Evolutionary conservation across 1,284 basidiomycete species (phyloP), one percentile per base, ranked within the genome.

Genomic region (Cryptococcus jaspeensis): DNA sequence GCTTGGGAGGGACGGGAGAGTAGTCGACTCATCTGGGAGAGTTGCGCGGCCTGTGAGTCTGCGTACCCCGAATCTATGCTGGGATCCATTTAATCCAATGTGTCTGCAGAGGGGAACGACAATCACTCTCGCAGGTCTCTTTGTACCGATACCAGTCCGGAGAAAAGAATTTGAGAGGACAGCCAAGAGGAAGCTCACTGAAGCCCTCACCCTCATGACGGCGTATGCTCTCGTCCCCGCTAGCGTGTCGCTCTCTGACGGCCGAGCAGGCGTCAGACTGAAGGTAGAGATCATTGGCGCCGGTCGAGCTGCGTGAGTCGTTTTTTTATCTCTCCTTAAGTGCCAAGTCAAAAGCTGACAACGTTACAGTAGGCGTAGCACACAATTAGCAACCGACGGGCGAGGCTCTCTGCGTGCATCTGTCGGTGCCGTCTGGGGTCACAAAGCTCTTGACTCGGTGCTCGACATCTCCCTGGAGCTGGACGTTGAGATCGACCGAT

Each of bases 151-250:
- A 0, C 92, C 96, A 0, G 96, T 99, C 2, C 84, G 96, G 2
- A 82, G 92, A 7, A 94, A 94, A 71, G 95, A 98, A 70, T 84
- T 98, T 46, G 87, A 93, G 69, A 84, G 90, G 56, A 94, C 95
- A 62, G 81, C 84, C 5, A 98, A 96, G 74, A 85, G 93, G 42
- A 94, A 99, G 69, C 95, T 89, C 71, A 85, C 85, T 3, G 96
- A 96, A 69, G 88, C 90, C 0, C 77, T 97, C 38, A 82, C 83
- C 9, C 80, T 97, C 9, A 76, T 99, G 41, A 87, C 87, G 53
- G 92, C 91, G 0, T 99, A 99, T 73, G 94, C 93, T 0, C 82
- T 99, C 6, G 87, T 93, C 0, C 90, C 91, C 1, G 68, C 72
- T 3, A 64, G 63, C 22, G 63, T 9, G 85, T 87, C 67, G 5